Conservation (phyloP, 73 alveolate species). For the Paramecium sonneborni region DNA sequence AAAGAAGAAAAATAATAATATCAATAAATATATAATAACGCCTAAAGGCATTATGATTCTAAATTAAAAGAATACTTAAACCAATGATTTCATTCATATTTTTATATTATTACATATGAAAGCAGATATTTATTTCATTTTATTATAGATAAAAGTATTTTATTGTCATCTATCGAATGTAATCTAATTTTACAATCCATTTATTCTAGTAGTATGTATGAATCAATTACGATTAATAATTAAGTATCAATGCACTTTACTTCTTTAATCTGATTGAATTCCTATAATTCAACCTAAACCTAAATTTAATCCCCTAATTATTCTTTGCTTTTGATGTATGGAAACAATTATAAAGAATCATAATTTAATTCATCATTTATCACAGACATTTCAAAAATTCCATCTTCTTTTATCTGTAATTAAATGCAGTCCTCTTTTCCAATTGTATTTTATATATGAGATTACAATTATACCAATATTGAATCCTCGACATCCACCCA, state of each 20-base stretch:
- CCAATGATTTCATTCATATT: background rate
- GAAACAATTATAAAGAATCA: background rate
- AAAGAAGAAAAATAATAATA: slow-evolving; percentile 30
- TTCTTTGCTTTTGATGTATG: background rate
- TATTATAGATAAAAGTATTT: background rate
- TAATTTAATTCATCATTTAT: background rate
- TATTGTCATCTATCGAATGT: background rate
- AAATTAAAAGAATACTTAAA: background rate
- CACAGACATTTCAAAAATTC: background rate
- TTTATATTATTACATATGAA: background rate
- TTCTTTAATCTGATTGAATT: background rate
- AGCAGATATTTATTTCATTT: background rate
- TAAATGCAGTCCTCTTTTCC: background rate
- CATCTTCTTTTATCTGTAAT: background rate
- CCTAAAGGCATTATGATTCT: slow-evolving; percentile 22
- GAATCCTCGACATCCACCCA: background rate
- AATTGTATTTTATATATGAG: background rate
- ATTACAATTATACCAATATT: background rate
- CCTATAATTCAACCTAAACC: no score
- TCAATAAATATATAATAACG: slow-evolving; percentile 28
- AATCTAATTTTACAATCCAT: background rate
- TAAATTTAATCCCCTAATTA: no score
- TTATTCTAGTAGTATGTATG: background rate
- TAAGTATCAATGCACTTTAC: no score
- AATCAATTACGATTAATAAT: no score